Base-by-base conservation (phyloP, 495 filamentous ascomycete genomes). In the Filosporella fistucella region DNA sequence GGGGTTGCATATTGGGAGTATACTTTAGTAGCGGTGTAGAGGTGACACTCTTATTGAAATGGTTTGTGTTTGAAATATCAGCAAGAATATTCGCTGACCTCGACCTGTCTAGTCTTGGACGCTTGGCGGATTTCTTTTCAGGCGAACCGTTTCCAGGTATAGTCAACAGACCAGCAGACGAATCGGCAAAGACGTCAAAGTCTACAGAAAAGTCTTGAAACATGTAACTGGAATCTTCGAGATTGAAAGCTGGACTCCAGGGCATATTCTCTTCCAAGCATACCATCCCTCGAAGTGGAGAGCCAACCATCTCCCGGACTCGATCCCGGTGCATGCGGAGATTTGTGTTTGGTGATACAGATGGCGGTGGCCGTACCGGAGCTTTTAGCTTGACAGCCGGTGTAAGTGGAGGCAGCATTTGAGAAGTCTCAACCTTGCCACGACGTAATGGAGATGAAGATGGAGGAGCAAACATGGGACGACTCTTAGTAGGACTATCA, bases 271-370 rank as follows among this genome's bases (percentile, higher is more conserved):
- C 78, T 35, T 86, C 80, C 42, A 80, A 67, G n/a, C 82, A 74
- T 25, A 76, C 81, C 42, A 90, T 67, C 44, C 81, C 79, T 50
- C 87, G 83, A 42, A 85, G 78, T 1, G 93, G 91, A 3, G 93
- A 96, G 25, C 90, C 89, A 22, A 96, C 79, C 76, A 98, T 80
- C 41, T 88, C 84, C 42, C 82, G 82, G 42, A 98, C 88, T 34
- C 78, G 85, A 50, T 90, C 84, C 18, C 93, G 87, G 60, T 97
- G 93, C 41, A 94, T 82, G 32, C 85, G 83, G n/a, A 98, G 76
- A 53, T 95, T 95, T 4, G 93, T 96, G 63, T 90, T 94, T 0
- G 93, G 93, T 9, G 91, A 96, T 12, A 90, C 83, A 3, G 91
- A 95, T 49, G 87, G 80, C 16, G 89, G 89, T 21, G 89, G 85